Conservation (phyloP, 2,329 filamentous ascomycete species). For the Claviceps cyperi region DNA sequence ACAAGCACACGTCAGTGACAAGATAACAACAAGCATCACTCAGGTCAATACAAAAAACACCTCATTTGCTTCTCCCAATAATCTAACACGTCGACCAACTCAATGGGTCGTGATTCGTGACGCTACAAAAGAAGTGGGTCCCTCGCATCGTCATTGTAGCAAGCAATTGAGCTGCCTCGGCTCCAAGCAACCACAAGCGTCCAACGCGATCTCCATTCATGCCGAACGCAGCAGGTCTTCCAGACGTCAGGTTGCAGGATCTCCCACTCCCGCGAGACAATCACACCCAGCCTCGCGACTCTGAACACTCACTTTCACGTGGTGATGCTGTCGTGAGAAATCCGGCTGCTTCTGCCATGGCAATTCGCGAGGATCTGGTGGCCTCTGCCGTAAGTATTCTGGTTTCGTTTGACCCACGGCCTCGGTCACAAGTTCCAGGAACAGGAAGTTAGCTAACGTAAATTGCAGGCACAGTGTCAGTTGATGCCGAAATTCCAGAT, state of each 20-base stretch:
- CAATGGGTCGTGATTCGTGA: too few relatives aligned
- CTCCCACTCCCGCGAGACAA: conserved; percentile 6
- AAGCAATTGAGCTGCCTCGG: conserved; percentile 15
- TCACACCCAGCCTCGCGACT: neutral
- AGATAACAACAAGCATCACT: too few relatives aligned
- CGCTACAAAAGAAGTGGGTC: too few relatives aligned
- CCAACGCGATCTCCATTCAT: conserved; percentile 2
- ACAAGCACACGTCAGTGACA: too few relatives aligned
- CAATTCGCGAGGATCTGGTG: conserved; percentile 89
- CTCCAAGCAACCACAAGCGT: conserved; percentile 6
- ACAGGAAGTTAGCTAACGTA: neutral
- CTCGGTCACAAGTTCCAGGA: neutral
- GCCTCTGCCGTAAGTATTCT: conserved; percentile 52
- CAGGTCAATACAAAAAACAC: too few relatives aligned
- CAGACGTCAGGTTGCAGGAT: conserved; percentile 4
- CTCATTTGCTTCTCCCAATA: too few relatives aligned
- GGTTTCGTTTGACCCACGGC: neutral
- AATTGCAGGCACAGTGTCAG: conserved; percentile 28
- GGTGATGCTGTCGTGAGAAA: conserved; percentile 14
- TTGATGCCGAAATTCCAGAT: conserved; percentile 6
- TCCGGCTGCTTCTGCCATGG: conserved; percentile 32
- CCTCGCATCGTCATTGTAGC: too few relatives aligned
- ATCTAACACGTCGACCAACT: too few relatives aligned
- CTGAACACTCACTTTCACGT: conserved; percentile 1
- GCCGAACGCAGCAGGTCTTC: conserved; percentile 9